Percentiles rank a stretch among this genome's conserved stretches.
Evolutionary conservation across 345 rosid genomes (phyloP).

Genomic region (Moricandia moricandioides): DNA sequence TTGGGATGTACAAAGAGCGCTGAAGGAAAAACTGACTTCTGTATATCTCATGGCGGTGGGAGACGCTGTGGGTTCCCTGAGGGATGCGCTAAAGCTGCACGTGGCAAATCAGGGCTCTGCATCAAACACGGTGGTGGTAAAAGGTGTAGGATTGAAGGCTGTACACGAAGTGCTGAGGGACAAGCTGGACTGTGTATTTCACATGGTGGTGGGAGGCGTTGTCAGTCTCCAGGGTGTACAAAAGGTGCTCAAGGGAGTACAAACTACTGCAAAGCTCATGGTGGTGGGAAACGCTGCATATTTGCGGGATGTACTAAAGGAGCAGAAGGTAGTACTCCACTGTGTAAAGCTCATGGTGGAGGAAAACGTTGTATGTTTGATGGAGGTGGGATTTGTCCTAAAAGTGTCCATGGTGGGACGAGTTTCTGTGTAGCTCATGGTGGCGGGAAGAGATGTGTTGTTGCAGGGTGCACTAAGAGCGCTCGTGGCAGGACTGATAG

Average conservation of each 20-base stretch:
- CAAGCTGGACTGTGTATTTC: conserved; percentile 94
- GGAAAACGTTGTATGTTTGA: conserved; percentile 88
- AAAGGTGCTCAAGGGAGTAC: conserved; percentile 99
- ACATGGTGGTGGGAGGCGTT: conserved; percentile 95
- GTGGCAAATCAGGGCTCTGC: conserved; percentile 94
- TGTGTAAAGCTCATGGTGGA: conserved; percentile 97
- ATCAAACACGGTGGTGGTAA: conserved; percentile 96
- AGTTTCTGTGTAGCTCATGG: conserved; percentile 94
- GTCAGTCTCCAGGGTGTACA: conserved; percentile 53
- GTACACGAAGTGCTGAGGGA: conserved; percentile 93
- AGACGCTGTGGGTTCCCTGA: conserved; percentile 66
- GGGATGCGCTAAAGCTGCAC: conserved; percentile 85
- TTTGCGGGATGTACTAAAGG: conserved; percentile 89
- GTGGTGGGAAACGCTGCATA: conserved; percentile 93
- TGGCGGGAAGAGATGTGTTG: conserved; percentile 92
- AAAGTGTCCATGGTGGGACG: conserved; percentile 95
- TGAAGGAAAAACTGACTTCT: conserved; percentile 83
- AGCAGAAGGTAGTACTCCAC: conserved; percentile 94
- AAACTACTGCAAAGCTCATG: conserved; percentile 87
- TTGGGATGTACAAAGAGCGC: conserved; percentile 97
- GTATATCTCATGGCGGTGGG: conserved; percentile 98
- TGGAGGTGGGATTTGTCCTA: conserved; percentile 96
- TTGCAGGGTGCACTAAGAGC: conserved; percentile 82
- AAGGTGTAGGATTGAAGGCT: conserved; percentile 75
- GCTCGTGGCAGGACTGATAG: conserved; percentile 97